Percentiles rank a stretch among this genome's conserved stretches.
Conservation (phyloP, 2,329 filamentous ascomycete genomes). For the Berkeleyomyces rouxiae region DNA sequence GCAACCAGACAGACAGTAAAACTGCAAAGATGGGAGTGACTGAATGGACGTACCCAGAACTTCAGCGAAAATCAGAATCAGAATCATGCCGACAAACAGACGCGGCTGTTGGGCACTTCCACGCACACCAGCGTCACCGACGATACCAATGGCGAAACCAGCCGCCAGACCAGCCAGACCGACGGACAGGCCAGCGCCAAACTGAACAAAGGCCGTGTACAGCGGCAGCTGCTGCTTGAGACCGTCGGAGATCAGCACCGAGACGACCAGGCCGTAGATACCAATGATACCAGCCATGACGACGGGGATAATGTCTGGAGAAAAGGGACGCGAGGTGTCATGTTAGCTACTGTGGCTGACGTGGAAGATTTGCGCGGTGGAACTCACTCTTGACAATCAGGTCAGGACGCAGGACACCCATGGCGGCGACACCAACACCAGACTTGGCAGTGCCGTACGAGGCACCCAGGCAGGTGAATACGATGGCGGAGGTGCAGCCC, state of each 20-base stretch:
- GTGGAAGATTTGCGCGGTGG: background rate
- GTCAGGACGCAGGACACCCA: conserved; percentile 95
- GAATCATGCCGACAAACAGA: conserved; percentile 92
- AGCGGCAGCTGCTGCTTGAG: conserved; percentile 56
- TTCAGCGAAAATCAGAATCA: conserved; percentile 99
- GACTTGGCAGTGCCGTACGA: conserved; percentile 99
- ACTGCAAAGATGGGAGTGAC: background rate
- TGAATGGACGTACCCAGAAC: conserved; percentile 60
- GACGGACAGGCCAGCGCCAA: conserved; percentile 67
- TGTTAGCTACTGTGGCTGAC: background rate
- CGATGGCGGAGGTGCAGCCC: conserved; percentile 92
- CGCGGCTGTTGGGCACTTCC: conserved; percentile 71
- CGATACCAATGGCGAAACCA: conserved; percentile 75
- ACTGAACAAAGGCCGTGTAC: conserved; percentile 72
- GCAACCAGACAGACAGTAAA: conserved; percentile 7
- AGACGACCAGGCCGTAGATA: conserved; percentile 89
- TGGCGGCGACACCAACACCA: conserved; percentile 93
- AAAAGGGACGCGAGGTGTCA: background rate
- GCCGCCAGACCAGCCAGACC: conserved; percentile 71
- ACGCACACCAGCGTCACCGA: conserved; percentile 76
- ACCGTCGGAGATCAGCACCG: conserved; percentile 69
- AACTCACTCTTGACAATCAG: conserved; percentile 95
- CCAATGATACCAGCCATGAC: conserved; percentile 99
- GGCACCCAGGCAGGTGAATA: conserved; percentile 92
- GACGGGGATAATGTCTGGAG: conserved; percentile 87